Percentiles rank a stretch among this genome's conserved stretches.
These are phyloP conservation scores for Yamadazyma phyllophila DNA, from an alignment of 805 yeast genomes.

Conservation along the genomic window DNA sequence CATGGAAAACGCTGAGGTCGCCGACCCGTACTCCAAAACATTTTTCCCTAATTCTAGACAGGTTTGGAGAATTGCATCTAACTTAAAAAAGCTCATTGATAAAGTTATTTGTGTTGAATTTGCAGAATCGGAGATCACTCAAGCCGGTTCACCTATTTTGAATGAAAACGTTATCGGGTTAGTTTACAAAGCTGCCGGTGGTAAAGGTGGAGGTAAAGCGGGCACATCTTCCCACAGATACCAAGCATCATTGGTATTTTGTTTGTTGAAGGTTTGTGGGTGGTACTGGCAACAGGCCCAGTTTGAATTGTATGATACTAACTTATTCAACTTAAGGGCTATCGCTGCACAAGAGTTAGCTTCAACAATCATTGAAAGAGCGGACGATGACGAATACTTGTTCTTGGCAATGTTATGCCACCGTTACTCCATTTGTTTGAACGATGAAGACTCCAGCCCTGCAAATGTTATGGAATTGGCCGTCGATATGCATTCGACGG, in stretches of 20 bases:
- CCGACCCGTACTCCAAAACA: constrained; percentile 15
- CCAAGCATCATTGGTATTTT: constrained; percentile 65
- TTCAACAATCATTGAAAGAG: constrained; percentile 62
- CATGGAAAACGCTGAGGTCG: not conserved
- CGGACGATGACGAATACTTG: constrained; percentile 56
- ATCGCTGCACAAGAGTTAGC: constrained; percentile 75
- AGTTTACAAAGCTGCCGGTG: constrained; percentile 77
- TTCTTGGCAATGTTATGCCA: constrained; percentile 77
- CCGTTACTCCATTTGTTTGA: constrained; percentile 63
- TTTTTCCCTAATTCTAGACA: constrained; percentile 63
- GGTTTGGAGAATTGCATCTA: constrained; percentile 64
- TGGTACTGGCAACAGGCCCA: constrained; percentile 70
- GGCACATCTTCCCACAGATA: constrained; percentile 61
- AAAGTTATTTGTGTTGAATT: constrained; percentile 66
- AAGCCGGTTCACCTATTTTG: constrained; percentile 58
- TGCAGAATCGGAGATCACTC: constrained; percentile 46
- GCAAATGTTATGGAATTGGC: constrained; percentile 81
- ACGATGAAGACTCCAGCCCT: constrained; percentile 61
- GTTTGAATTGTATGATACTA: constrained; percentile 65
- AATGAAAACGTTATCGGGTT: constrained; percentile 57
- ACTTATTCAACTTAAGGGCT: constrained; percentile 58
- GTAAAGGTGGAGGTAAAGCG: constrained; percentile 56
- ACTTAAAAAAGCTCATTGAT: constrained; percentile 72
- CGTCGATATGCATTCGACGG: constrained; percentile 78
- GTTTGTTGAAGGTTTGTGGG: constrained; percentile 67